These are phyloP conservation scores for Arabidopsis arenosa DNA, from an alignment of 345 rosid genomes.

Conservation along the genomic window DNA sequence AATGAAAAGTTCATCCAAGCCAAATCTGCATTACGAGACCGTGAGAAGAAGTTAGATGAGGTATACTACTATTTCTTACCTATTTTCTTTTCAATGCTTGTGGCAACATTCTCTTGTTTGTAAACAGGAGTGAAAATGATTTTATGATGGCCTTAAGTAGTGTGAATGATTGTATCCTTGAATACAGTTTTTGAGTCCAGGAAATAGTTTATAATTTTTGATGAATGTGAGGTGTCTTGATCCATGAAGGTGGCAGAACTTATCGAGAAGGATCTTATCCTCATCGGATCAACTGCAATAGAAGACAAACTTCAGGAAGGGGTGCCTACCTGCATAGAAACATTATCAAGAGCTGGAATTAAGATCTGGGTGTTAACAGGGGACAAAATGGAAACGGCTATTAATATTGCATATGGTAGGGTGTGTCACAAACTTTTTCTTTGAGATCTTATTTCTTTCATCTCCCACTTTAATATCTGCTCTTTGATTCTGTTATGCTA, in stretches of 20 bases:
- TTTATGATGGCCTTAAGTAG: constrained; percentile 3
- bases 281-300: constrained; percentile 97
- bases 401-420: constrained; percentile 96
- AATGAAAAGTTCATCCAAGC: constrained; percentile 97
- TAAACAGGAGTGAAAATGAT: constrained; percentile 6
- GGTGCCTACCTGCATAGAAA: constrained; percentile 94
- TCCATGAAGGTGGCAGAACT: constrained; percentile 85
- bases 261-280: constrained; percentile 84
- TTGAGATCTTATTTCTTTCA: constrained; percentile 27
- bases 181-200: constrained; percentile 18
- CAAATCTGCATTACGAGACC: constrained; percentile 91
- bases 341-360: constrained; percentile 97
- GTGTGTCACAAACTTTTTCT: constrained; percentile 14
- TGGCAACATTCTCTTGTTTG: constrained; percentile 21
- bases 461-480: constrained; percentile 28
- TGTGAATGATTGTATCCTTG: constrained; percentile 13
- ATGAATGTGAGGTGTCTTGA: constrained; percentile 30
- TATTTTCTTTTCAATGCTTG: constrained; percentile 20
- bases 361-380: constrained; percentile 99
- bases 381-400: constrained; percentile 99
- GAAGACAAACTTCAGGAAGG: constrained; percentile 99
- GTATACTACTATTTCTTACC: constrained; percentile 48
- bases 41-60: constrained; percentile 98
- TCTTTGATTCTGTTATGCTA: constrained; percentile 43
- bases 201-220: constrained; percentile 18